phyloP scores from a whole-genome alignment of 768 basidiomycete species.

The Auriscalpium vulgare region DNA sequence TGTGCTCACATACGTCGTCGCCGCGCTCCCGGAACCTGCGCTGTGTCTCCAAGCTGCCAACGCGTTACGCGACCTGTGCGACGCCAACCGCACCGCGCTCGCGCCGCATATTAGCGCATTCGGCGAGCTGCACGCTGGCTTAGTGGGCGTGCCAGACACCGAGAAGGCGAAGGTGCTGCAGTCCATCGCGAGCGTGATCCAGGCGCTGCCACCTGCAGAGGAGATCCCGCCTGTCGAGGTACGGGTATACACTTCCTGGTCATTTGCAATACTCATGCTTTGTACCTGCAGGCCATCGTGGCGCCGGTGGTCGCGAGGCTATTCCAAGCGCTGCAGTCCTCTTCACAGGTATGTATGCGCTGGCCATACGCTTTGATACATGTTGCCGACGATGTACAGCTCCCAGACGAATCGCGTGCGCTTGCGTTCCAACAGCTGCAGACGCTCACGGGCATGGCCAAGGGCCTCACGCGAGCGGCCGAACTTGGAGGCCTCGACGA shows the following conservation, averaged over 20 bases:
- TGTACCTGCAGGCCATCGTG: conserved; percentile 51
- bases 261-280: no score
- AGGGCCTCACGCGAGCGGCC: conserved; percentile 72
- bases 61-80: conserved; percentile 79
- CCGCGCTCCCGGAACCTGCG: conserved; percentile 56
- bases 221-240: conserved; percentile 76
- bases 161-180: conserved; percentile 89
- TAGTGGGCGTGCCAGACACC: conserved; percentile 72
- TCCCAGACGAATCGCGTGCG: conserved; percentile 63
- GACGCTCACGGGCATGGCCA: conserved; percentile 77
- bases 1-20: conserved; percentile 60
- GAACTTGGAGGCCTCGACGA: conserved; percentile 61
- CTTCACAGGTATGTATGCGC: conserved; percentile 37
- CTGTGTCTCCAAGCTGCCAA: conserved; percentile 71
- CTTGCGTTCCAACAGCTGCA: conserved; percentile 67
- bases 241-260: conserved; percentile 6
- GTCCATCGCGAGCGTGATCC: conserved; percentile 88
- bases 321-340: conserved; percentile 48
- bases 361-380: background rate
- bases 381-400: conserved; percentile 29
- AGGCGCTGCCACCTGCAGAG: conserved; percentile 75
- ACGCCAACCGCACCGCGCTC: conserved; percentile 78
- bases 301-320: conserved; percentile 67
- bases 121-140: conserved; percentile 70
- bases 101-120: conserved; percentile 82